Percentiles rank a stretch among this genome's conserved stretches.
Conservation (phyloP, 2,329 filamentous ascomycete genomes). For the Biscogniauxia marginata region DNA sequence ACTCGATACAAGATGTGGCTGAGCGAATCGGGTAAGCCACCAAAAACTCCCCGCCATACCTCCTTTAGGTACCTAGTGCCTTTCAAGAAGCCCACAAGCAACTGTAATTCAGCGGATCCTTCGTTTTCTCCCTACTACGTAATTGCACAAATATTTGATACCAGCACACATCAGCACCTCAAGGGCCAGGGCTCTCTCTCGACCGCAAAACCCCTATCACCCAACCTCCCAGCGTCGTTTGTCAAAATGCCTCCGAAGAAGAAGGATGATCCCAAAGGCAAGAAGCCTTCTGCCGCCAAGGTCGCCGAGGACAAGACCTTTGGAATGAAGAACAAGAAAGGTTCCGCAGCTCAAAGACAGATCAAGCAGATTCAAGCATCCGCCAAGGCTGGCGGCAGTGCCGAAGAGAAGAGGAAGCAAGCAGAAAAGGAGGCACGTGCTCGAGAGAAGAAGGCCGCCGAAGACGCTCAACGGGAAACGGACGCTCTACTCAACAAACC, state of each 20-base stretch:
- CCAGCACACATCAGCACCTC: neutral
- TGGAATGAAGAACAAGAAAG: slow-evolving; percentile 99
- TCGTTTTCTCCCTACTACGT: neutral
- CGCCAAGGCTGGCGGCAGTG: slow-evolving; percentile 70
- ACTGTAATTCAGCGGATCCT: neutral
- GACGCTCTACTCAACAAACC: slow-evolving; percentile 85
- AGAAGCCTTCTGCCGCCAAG: slow-evolving; percentile 59
- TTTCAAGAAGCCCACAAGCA: neutral
- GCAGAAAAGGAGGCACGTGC: slow-evolving; percentile 67
- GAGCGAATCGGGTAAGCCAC: neutral
- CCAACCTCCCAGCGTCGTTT: neutral
- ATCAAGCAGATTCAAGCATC: slow-evolving; percentile 82
- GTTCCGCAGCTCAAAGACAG: slow-evolving; percentile 81
- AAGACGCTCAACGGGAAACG: slow-evolving; percentile 77
- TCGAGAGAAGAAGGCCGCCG: slow-evolving; percentile 87
- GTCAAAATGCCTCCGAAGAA: slow-evolving; percentile 71
- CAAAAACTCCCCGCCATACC: neutral
- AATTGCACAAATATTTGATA: neutral
- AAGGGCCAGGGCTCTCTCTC: too few relatives aligned
- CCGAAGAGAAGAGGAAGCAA: slow-evolving; percentile 80
- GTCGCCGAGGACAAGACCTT: slow-evolving; percentile 92
- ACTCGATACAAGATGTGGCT: neutral
- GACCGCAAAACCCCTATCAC: neutral
- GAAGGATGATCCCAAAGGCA: slow-evolving; percentile 50
- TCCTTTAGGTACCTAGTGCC: neutral